Base-by-base conservation (phyloP, 108 stramenopile genomes). In the Cyclotella sp. region DNA sequence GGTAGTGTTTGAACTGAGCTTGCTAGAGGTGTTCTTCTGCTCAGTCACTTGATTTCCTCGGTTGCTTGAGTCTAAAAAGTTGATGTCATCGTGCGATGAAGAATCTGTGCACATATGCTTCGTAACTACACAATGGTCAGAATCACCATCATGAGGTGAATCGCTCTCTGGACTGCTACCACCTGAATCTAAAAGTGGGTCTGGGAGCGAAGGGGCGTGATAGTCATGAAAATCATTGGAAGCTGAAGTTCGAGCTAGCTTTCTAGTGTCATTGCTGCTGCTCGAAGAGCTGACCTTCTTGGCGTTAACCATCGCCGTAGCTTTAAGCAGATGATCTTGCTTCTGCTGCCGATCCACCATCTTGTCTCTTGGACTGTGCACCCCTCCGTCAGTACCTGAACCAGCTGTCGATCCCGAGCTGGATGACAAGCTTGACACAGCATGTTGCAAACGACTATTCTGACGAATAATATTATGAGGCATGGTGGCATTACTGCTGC, bases 141-240 rank as follows among this genome's bases (percentile, higher is more conserved):
- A 90, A 63, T 88, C 90, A 40, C 85, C 76, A 12, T 81, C 84
- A 57, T 54, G 52, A 22, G 71, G 51, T 12, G 79, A 57, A 52
- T 75, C 54, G 60, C 85, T 86, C 59, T 84, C 68, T 8, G 75
- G 63, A 59, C 65, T 80, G 39, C 83, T 81, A 39, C 76, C 88
- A 0, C 63, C 78, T 19, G 84, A 77, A 42, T 87, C 87, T 15
- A 90, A 81, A 43, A 83, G 82, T 3, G 88, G 89, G 66, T 92
- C 93, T 18, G 86, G 93, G 15, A 94, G 81, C 10, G 81, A 84
- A 46, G 85, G 88, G 7, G 94, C 90, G 52, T 95, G 75, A 59
- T 92, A 95, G 63, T 91, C 94, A 75, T 95, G 94, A 71, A 85
- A 89, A 18, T 86, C 85, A 68, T 85, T 87, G 14, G 88, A 79